Evolutionary conservation across 2,329 filamentous ascomycete genomes (phyloP).

Genomic region (Beauveria australis): DNA sequence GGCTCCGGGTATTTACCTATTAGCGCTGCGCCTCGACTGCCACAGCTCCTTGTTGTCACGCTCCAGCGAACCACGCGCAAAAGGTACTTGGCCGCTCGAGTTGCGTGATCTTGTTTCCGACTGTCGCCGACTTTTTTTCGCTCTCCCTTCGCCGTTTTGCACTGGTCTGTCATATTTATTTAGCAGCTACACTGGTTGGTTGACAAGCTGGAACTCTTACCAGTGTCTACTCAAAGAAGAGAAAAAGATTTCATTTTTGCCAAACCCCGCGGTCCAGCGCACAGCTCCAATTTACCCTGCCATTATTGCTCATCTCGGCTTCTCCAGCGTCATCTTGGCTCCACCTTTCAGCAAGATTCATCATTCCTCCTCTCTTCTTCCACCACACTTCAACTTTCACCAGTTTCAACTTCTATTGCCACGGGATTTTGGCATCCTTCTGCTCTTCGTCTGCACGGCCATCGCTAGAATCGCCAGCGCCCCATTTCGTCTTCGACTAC

Average conservation of each 20-base stretch:
- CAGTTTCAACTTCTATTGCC: not conserved
- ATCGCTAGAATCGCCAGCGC: not conserved
- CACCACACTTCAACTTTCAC: not conserved
- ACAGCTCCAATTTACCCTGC: not conserved
- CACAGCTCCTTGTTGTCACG: not conserved
- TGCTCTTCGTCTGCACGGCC: not conserved
- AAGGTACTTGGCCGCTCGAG: not conserved
- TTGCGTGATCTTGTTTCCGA: conserved; percentile 2
- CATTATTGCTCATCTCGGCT: not conserved
- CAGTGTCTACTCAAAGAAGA: not conserved
- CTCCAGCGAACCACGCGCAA: not conserved
- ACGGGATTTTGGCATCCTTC: not conserved
- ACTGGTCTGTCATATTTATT: not conserved
- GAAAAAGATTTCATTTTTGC: not conserved
- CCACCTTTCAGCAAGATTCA: not conserved
- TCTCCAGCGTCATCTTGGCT: conserved; percentile 7
- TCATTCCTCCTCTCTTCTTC: not conserved
- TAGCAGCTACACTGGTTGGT: not conserved
- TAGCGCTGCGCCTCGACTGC: not conserved
- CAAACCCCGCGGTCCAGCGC: conserved; percentile 2
- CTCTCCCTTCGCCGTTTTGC: not conserved
- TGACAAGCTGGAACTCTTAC: not conserved
- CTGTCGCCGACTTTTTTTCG: not conserved
- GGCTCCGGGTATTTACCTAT: not conserved
- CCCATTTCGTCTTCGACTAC: not conserved